Base-by-base conservation (phyloP, 2,329 filamentous ascomycete genomes). In the Thielaviopsis punctulata region DNA sequence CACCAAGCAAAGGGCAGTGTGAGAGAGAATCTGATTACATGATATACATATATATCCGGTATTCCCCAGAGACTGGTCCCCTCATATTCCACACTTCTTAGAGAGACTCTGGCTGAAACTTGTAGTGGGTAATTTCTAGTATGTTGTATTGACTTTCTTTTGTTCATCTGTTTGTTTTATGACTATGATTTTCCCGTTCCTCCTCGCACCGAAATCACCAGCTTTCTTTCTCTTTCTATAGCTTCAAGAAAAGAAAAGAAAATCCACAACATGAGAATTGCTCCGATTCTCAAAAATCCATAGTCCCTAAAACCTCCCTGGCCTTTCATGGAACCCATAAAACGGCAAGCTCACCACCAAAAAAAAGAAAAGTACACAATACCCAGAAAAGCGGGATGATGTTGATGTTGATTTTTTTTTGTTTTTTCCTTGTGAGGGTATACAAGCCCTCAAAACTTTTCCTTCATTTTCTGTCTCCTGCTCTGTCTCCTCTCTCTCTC, bases 61-160 rank as follows among this genome's bases (percentile, higher is more conserved):
- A 25, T 44, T 57, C 45, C 39, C n/a, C n/a, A n/a, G n/a, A n/a
- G n/a, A n/a, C n/a, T n/a, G n/a, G n/a, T n/a, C n/a, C n/a, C n/a
- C n/a, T n/a, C n/a, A n/a, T n/a, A n/a, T n/a, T n/a, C n/a, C n/a
- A n/a, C n/a, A n/a, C n/a, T n/a, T n/a, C n/a, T n/a, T n/a, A n/a
- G n/a, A n/a, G n/a, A n/a, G n/a, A n/a, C n/a, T n/a, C n/a, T n/a
- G n/a, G n/a, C n/a, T n/a, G n/a, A n/a, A n/a, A 36, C 13, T 4
- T 13, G 3, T 12, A 3, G 75, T 75, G 75, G 76, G 76, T 79
- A 79, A 77, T 73, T 75, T 79, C 76, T 79, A 75, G 74, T 79
- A 78, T 78, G 75, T 58, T 62, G 64, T 66, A 67, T 62, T 65
- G 62, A 61, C 66, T 45, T 46, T 21, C 18, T 45, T 30, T 23